Evolutionary conservation across 1,139 yeast species (phyloP), one percentile per base, ranked within the genome.

Genomic region (Kurtzmaniella quercitrusa): DNA sequence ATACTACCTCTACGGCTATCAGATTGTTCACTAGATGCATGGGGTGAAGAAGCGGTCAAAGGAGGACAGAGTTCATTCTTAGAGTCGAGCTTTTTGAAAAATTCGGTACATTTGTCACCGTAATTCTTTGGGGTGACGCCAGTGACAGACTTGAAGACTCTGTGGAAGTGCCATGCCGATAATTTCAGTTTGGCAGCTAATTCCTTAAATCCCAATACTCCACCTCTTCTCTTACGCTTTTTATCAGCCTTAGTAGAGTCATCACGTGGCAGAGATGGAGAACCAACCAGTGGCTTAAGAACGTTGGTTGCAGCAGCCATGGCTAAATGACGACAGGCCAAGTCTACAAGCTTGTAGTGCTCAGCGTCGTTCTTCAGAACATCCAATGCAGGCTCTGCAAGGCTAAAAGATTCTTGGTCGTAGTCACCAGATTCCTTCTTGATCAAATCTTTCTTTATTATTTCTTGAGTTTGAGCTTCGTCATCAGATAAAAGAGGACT

Each of bases 111-210:
- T 51, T 84, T 83, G 58, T 88, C 95, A 42, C 96, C 96, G 55
- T 88, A 88, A 6, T 88, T 85, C 66, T 88, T 86, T 33, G 95
- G 95, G 0, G 96, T 88, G 49, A 87, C 73, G 1, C 93, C 91
- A 14, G 95, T 85, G 46, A 88, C 89, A 37, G 85, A 79, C 62
- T 89, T 84, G 68, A 88, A 88, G 31, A 88, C 95, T 44, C 96
- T 71, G 67, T 88, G 96, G 63, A 88, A 88, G 65, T 88, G 96
- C 96, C 96, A 88, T n/a, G 96, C 95, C 19, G 88, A 79, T 47
- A 88, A 73, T 52, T 85, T 86, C 11, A 91, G 84, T 58, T 87
- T 85, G 15, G 89, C 84, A 7, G 95, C 96, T 58, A 88, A 73
- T 60, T 88, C 96, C 62, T 88, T 86, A 65, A 88, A 88, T 0